Evolutionary conservation across 768 basidiomycete species (phyloP).

Genomic region (Tricholoma sp.): DNA sequence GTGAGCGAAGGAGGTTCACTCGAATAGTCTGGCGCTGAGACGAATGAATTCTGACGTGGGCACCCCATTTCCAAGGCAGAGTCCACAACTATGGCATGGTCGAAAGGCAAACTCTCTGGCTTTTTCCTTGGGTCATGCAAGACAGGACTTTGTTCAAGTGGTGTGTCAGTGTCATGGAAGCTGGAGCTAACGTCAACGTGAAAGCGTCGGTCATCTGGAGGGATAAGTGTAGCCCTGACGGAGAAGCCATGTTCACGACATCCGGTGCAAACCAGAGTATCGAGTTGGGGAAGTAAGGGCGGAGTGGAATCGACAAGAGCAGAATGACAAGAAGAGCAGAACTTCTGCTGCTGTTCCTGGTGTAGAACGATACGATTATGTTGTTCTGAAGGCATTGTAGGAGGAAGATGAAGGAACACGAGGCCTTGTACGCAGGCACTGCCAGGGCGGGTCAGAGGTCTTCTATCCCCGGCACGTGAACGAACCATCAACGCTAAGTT

Average conservation of each 20-base stretch:
- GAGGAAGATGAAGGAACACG: constrained; percentile 12
- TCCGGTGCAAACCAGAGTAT: constrained; percentile 39
- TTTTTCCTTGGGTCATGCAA: constrained; percentile 27
- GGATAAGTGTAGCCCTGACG: constrained; percentile 14
- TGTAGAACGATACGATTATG: background rate
- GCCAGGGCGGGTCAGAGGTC: no score
- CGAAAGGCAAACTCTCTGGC: constrained; percentile 17
- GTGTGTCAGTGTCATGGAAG: constrained; percentile 14
- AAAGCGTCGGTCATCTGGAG: constrained; percentile 9
- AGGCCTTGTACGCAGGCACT: background rate
- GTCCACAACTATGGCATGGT: constrained; percentile 33
- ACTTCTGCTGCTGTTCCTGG: constrained; percentile 26
- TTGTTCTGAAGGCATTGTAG: background rate
- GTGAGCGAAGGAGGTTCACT: constrained; percentile 19
- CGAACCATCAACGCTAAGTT: no score
- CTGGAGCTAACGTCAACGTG: constrained; percentile 24
- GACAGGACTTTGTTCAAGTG: constrained; percentile 19
- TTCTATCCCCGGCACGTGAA: no score
- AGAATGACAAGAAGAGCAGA: constrained; percentile 41
- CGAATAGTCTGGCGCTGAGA: constrained; percentile 9
- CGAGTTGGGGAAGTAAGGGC: constrained; percentile 20
- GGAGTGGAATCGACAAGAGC: constrained; percentile 31
- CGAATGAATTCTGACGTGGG: constrained; percentile 14
- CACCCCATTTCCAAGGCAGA: constrained; percentile 5
- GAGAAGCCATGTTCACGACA: constrained; percentile 39